Evolutionary conservation across 495 filamentous ascomycete species (phyloP).

Genomic region (Hyaloscypha bicolor): DNA sequence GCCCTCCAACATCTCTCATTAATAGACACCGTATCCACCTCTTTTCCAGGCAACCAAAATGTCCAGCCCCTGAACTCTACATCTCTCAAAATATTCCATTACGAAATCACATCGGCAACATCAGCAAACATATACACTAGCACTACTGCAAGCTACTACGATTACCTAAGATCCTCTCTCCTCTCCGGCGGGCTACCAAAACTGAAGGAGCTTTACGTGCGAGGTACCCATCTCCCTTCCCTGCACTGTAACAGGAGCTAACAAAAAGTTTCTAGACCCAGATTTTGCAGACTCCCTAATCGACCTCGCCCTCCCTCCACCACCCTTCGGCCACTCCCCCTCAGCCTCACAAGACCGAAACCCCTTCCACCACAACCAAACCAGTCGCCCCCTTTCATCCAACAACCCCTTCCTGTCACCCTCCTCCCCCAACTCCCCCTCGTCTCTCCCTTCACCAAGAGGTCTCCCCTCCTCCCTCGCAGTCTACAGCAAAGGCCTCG

Average conservation of each 20-base stretch:
- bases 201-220: slow-evolving; percentile 78
- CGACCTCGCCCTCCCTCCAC: slow-evolving; percentile 61
- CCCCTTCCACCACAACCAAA: slow-evolving; percentile 4
- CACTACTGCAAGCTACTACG: slow-evolving; percentile 73
- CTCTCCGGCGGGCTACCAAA: slow-evolving; percentile 72
- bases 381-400: slow-evolving; percentile 18
- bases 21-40: slow-evolving; percentile 62
- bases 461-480: slow-evolving; percentile 67
- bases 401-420: slow-evolving; percentile 17
- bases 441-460: slow-evolving; percentile 1
- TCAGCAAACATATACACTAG: slow-evolving; percentile 57
- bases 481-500: slow-evolving; percentile 83
- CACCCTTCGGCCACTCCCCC: slow-evolving; percentile 33
- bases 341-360: slow-evolving; percentile 14
- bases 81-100: slow-evolving; percentile 72
- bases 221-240: slow-evolving; percentile 33
- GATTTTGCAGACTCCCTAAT: slow-evolving; percentile 72
- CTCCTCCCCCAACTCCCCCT: background rate
- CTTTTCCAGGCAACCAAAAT: slow-evolving; percentile 58
- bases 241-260: background rate
- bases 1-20: slow-evolving; percentile 66
- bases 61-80: slow-evolving; percentile 66
- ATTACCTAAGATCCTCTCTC: slow-evolving; percentile 81
- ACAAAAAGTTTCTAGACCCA: slow-evolving; percentile 51
- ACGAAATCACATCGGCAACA: slow-evolving; percentile 72